A percentile compares a stretch with the other conserved stretches of the same genome.
phyloP scores from a whole-genome alignment of 2,329 filamentous ascomycete genomes.

The Penicillium digitatum region DNA sequence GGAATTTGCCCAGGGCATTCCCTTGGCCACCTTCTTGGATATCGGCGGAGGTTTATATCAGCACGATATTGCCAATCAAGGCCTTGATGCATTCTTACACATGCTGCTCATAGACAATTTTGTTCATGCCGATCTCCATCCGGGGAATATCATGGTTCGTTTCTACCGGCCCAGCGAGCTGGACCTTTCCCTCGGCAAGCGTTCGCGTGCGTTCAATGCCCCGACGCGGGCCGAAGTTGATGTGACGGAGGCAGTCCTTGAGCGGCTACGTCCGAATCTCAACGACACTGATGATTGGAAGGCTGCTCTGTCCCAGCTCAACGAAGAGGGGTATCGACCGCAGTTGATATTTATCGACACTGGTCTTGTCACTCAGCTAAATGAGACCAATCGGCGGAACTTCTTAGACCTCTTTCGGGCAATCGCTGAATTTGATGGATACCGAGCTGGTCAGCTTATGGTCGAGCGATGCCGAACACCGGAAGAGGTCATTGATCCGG shows the following conservation, averaged over 20 bases:
- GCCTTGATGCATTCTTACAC: slow-evolving; percentile 88
- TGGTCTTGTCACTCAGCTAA: slow-evolving; percentile 89
- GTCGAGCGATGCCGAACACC: slow-evolving; percentile 91
- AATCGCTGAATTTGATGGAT: slow-evolving; percentile 93
- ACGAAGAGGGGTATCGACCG: slow-evolving; percentile 82
- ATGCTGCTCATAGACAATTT: slow-evolving; percentile 99
- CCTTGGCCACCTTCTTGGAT: slow-evolving; percentile 82
- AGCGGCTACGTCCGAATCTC: slow-evolving; percentile 70
- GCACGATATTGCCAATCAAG: slow-evolving; percentile 89
- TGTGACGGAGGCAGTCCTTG: slow-evolving; percentile 81
- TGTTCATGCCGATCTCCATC: slow-evolving; percentile 91
- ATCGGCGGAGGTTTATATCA: slow-evolving; percentile 91
- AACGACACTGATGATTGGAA: slow-evolving; percentile 68
- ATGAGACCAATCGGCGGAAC: slow-evolving; percentile 77
- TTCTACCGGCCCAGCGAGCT: slow-evolving; percentile 83
- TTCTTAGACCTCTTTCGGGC: slow-evolving; percentile 95
- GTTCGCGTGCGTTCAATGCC: slow-evolving; percentile 41
- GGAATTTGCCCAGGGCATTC: slow-evolving; percentile 93
- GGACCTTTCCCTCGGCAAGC: slow-evolving; percentile 54
- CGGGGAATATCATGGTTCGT: slow-evolving; percentile 98
- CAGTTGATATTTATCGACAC: slow-evolving; percentile 98
- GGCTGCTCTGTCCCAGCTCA: slow-evolving; percentile 68
- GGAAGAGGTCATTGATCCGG: slow-evolving; percentile 78
- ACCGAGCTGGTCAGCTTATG: slow-evolving; percentile 92
- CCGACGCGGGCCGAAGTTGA: slow-evolving; percentile 57